These are phyloP conservation scores for Staphylotrichum longicolle DNA, from an alignment of 495 filamentous ascomycete genomes.

Conservation along the genomic window DNA sequence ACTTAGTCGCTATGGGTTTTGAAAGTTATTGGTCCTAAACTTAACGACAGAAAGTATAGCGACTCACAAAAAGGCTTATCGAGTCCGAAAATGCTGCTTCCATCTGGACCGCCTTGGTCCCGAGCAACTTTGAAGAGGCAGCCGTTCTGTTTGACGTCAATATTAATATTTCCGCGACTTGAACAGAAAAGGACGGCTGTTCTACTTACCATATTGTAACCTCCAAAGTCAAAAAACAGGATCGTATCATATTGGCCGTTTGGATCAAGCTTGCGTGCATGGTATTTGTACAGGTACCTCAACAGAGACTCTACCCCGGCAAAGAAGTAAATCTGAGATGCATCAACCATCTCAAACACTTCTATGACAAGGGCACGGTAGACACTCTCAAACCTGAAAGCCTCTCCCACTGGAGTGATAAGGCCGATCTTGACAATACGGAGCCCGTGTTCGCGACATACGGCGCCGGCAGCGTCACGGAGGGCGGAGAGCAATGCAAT, in stretches of 20 bases:
- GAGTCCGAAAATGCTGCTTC: background rate
- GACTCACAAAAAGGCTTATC: background rate
- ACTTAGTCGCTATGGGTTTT: too few relatives aligned
- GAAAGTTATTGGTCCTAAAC: too few relatives aligned
- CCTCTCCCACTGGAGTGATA: background rate
- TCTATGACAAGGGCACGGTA: background rate
- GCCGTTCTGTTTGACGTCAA: slow-evolving; percentile 1
- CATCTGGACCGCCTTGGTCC: background rate
- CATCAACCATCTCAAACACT: background rate
- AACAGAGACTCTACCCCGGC: background rate
- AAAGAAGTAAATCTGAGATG: background rate
- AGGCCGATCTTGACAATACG: slow-evolving; percentile 6
- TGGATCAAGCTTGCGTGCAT: background rate
- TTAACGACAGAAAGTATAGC: background rate
- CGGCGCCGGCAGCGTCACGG: background rate
- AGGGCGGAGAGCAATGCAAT: too few relatives aligned
- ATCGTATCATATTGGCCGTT: background rate
- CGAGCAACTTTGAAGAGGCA: background rate
- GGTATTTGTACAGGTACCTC: slow-evolving; percentile 5
- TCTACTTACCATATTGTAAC: slow-evolving; percentile 1
- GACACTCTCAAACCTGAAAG: background rate
- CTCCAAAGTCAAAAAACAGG: slow-evolving; percentile 4
- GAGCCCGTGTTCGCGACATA: background rate
- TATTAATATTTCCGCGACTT: background rate
- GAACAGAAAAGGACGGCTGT: too few relatives aligned